phyloP scores from a whole-genome alignment of 441 rosid species.

The Syzygium syzygioides region DNA sequence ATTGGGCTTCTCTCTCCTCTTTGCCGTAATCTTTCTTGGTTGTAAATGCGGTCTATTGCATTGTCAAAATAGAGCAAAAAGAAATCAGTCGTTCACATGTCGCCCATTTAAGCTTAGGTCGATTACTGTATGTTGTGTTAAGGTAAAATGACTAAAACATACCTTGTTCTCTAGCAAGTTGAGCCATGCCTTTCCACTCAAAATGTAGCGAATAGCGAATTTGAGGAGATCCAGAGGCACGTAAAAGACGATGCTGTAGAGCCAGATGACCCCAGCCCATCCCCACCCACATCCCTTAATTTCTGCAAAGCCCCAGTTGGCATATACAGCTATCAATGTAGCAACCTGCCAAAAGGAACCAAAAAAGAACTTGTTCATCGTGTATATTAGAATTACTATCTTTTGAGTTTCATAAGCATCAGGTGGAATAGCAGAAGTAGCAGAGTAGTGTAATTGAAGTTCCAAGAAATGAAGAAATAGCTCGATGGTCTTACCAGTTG shows the following conservation, averaged over 20 bases:
- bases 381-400: background rate
- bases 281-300: slow-evolving; percentile 20
- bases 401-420: background rate
- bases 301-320: slow-evolving; percentile 14
- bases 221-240: slow-evolving; percentile 5
- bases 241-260: slow-evolving; percentile 12
- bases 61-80: background rate
- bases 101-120: background rate
- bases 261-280: slow-evolving; percentile 20
- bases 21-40: slow-evolving; percentile 18
- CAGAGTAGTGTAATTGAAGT: background rate
- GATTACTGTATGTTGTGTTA: background rate
- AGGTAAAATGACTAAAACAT: background rate
- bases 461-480: background rate
- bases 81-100: background rate
- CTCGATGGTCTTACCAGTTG: slow-evolving; percentile 13
- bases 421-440: background rate
- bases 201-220: slow-evolving; percentile 11
- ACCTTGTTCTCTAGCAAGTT: slow-evolving; percentile 15
- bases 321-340: slow-evolving; percentile 16
- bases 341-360: slow-evolving; percentile 2
- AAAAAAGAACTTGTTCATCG: background rate
- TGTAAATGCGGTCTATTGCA: slow-evolving; percentile 16
- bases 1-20: slow-evolving; percentile 21
- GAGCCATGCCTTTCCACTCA: slow-evolving; percentile 15